phyloP scores from a whole-genome alignment of 1,284 basidiomycete genomes.

The Austropuccinia psidii region DNA sequence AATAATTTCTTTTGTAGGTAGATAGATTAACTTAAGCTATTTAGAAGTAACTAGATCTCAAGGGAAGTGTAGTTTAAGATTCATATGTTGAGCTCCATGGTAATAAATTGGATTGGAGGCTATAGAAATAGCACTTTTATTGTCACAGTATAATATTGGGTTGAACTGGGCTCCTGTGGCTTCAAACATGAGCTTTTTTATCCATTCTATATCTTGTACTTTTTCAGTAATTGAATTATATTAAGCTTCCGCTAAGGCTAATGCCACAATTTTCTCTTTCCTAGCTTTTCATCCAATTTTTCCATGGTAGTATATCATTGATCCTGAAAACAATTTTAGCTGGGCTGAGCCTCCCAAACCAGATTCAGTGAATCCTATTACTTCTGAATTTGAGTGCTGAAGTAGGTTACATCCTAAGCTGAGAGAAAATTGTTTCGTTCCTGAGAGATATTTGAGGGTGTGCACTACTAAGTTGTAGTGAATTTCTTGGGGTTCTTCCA shows the following conservation, averaged over 20 bases:
- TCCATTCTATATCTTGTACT: background rate
- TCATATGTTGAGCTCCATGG: background rate
- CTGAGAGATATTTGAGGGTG: background rate
- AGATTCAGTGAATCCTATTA: background rate
- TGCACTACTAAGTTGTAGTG: too few species aligned
- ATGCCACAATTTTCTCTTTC: background rate
- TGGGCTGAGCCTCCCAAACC: background rate
- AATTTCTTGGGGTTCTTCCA: too few species aligned
- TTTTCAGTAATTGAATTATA: background rate
- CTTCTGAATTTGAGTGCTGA: too few species aligned
- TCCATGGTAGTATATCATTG: background rate
- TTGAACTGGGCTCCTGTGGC: background rate
- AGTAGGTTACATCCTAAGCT: background rate
- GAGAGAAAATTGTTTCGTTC: background rate
- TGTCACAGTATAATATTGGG: background rate
- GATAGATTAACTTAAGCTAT: too few species aligned
- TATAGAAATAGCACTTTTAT: background rate
- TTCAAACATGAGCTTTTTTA: background rate
- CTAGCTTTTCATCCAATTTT: background rate
- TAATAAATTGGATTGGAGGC: background rate
- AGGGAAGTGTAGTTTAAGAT: slow-evolving; percentile 3
- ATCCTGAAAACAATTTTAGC: background rate
- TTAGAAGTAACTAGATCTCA: background rate
- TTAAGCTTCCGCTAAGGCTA: background rate
- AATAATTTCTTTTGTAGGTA: too few species aligned